These are phyloP conservation scores for Stemphylium beticola DNA, from an alignment of 2,329 filamentous ascomycete genomes.

Conservation along the genomic window DNA sequence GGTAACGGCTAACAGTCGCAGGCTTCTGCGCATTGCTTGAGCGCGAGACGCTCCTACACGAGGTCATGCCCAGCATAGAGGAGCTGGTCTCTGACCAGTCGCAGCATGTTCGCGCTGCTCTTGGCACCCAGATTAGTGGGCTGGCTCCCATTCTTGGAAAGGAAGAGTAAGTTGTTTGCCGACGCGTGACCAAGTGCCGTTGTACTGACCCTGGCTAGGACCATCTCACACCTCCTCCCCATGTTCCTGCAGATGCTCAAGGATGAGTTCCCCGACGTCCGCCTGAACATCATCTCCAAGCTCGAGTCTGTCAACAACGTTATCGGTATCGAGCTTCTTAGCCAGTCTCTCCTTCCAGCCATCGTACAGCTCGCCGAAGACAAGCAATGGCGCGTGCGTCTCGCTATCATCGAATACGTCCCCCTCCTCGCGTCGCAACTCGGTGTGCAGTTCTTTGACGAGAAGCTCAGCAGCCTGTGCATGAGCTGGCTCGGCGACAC, in stretches of 20 bases:
- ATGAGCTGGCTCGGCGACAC: constrained; percentile 99
- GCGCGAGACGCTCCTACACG: constrained; percentile 83
- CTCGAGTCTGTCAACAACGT: constrained; percentile 98
- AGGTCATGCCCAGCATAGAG: constrained; percentile 96
- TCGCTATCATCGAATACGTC: constrained; percentile 99
- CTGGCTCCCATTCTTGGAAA: constrained; percentile 96
- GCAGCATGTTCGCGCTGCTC: constrained; percentile 92
- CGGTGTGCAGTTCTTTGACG: constrained; percentile 96
- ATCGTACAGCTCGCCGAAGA: constrained; percentile 98
- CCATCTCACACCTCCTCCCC: constrained; percentile 92
- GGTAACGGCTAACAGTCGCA: constrained; percentile 46
- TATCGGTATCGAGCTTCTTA: constrained; percentile 96
- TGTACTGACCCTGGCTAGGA: constrained; percentile 60
- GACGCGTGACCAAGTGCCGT: constrained; percentile 33
- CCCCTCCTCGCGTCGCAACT: constrained; percentile 93
- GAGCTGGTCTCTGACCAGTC: constrained; percentile 95
- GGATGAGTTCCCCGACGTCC: constrained; percentile 97
- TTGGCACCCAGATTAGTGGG: constrained; percentile 96
- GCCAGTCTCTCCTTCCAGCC: constrained; percentile 92
- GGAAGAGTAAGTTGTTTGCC: constrained; percentile 75
- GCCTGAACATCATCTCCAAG: constrained; percentile 99
- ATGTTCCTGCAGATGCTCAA: constrained; percentile 99
- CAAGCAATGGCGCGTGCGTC: constrained; percentile 97
- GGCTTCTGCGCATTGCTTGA: constrained; percentile 94
- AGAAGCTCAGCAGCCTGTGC: constrained; percentile 92